These are phyloP conservation scores for Ceratocystis harringtonii DNA, from an alignment of 2,329 filamentous ascomycete genomes.

Conservation along the genomic window DNA sequence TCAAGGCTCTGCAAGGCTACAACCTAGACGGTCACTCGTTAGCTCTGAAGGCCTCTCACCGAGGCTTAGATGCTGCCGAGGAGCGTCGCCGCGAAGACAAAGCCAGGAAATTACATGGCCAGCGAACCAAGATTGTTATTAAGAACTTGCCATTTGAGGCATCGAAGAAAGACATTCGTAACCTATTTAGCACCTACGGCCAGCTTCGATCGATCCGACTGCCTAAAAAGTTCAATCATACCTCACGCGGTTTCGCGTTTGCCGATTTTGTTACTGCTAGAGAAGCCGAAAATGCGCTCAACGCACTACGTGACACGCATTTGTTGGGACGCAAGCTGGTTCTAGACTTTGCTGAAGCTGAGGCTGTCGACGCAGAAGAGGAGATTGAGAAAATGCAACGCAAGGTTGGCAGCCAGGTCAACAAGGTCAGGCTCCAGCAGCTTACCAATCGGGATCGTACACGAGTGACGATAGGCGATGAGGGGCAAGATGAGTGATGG, in stretches of 20 bases:
- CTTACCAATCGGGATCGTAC: conserved; percentile 70
- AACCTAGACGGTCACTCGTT: conserved; percentile 78
- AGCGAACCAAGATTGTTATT: conserved; percentile 84
- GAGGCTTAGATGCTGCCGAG: conserved; percentile 72
- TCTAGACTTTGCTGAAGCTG: conserved; percentile 78
- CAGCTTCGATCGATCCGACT: conserved; percentile 84
- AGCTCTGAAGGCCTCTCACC: conserved; percentile 73
- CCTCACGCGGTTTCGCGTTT: conserved; percentile 87
- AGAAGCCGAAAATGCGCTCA: conserved; percentile 82
- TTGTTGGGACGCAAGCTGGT: conserved; percentile 78
- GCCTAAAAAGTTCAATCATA: conserved; percentile 85
- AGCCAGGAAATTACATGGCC: conserved; percentile 61
- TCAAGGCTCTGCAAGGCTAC: conserved; percentile 75
- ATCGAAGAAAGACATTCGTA: conserved; percentile 77
- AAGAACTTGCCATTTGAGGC: conserved; percentile 97
- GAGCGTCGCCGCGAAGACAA: conserved; percentile 70
- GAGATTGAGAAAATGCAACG: conserved; percentile 95
- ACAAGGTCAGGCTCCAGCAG: conserved; percentile 80
- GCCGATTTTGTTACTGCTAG: conserved; percentile 85
- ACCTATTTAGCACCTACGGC: conserved; percentile 78
- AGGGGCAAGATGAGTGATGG: conserved; percentile 41
- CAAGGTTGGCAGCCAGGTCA: conserved; percentile 80
- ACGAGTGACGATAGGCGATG: conserved; percentile 74
- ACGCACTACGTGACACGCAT: conserved; percentile 83
- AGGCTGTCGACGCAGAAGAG: conserved; percentile 81